Percentiles rank a stretch among this genome's conserved stretches.
Evolutionary conservation across 2,329 filamentous ascomycete genomes (phyloP).

Genomic region (Orbilia blumenaviensis): DNA sequence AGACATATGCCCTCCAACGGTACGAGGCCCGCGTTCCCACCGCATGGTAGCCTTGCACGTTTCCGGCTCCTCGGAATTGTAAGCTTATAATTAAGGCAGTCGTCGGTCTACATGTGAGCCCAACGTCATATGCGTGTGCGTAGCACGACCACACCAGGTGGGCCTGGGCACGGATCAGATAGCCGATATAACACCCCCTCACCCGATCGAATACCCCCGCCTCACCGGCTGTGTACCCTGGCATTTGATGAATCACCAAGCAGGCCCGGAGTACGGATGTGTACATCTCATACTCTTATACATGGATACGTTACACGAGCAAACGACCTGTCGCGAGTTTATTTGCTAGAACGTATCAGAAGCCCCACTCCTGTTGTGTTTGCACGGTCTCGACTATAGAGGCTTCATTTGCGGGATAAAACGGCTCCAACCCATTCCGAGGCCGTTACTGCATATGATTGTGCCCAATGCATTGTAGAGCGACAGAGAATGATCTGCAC

Average conservation of each 20-base stretch:
- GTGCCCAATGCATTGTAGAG: background rate
- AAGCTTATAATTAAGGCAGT: background rate
- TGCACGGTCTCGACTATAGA: background rate
- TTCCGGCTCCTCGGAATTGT: background rate
- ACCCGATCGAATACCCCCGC: background rate
- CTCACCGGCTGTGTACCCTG: background rate
- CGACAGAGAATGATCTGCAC: background rate
- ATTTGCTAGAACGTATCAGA: slow-evolving; percentile 32
- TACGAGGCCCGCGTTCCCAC: too few species aligned
- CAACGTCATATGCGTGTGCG: background rate
- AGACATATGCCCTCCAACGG: background rate
- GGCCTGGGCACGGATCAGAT: slow-evolving; percentile 5
- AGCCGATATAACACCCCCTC: background rate
- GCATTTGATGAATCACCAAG: background rate
- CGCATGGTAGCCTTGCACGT: too few species aligned
- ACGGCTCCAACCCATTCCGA: background rate
- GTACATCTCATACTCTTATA: background rate
- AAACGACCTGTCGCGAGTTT: slow-evolving; percentile 44
- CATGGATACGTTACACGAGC: slow-evolving; percentile 28
- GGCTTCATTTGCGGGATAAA: background rate
- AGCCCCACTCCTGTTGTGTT: background rate
- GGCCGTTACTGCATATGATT: background rate
- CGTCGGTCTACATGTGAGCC: too few species aligned
- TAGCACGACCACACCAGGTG: background rate
- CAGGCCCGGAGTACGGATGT: slow-evolving; percentile 19